Evolutionary conservation across 805 yeast species (phyloP).

Genomic region (Blastobotrys terrestris): DNA sequence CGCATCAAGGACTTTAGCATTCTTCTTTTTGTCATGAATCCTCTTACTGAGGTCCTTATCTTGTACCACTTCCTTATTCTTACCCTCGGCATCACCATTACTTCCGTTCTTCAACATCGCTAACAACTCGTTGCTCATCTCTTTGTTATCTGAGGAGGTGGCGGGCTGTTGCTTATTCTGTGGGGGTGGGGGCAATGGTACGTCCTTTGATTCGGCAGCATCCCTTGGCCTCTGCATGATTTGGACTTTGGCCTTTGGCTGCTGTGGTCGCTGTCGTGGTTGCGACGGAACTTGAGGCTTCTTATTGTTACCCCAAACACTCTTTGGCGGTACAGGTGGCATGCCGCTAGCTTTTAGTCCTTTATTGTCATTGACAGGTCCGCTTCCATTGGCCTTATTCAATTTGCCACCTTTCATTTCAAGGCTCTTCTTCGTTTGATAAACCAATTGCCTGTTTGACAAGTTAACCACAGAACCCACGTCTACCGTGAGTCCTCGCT

Average conservation of each 20-base stretch:
- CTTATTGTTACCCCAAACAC: neutral
- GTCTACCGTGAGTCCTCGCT: conserved; percentile 80
- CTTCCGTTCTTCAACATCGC: conserved; percentile 12
- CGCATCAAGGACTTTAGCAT: neutral
- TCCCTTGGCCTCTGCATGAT: conserved; percentile 7
- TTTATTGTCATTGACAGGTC: conserved; percentile 10
- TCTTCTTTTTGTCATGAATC: neutral
- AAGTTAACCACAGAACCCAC: conserved; percentile 76
- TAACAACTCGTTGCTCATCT: conserved; percentile 22
- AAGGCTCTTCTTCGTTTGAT: conserved; percentile 60
- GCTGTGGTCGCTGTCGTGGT: neutral
- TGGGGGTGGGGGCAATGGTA: neutral
- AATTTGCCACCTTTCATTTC: conserved; percentile 7
- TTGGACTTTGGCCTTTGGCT: conserved; percentile 8
- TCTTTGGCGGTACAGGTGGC: neutral
- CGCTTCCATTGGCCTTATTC: conserved; percentile 6
- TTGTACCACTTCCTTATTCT: neutral
- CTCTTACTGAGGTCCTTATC: neutral
- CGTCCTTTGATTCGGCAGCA: neutral
- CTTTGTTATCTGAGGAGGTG: conserved; percentile 13
- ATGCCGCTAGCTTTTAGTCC: conserved; percentile 1
- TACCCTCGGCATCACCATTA: conserved; percentile 1
- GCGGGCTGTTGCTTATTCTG: neutral
- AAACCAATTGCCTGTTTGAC: conserved; percentile 66
- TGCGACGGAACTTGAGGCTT: neutral